Percentiles rank a stretch among this genome's conserved stretches.
These are phyloP conservation scores for Fusarium udum DNA, from an alignment of 2,329 filamentous ascomycete genomes.

Conservation along the genomic window DNA sequence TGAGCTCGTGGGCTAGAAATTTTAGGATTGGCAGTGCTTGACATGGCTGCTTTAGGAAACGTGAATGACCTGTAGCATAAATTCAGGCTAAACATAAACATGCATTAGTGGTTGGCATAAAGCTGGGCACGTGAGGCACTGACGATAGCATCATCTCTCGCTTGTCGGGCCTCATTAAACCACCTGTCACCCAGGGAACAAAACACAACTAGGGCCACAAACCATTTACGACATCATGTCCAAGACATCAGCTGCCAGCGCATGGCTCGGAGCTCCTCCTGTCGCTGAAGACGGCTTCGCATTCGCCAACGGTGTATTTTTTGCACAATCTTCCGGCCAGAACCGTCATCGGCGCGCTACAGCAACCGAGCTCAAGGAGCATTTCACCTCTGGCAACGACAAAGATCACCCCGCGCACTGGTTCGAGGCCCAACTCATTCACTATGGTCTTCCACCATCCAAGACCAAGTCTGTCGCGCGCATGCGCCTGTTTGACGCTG, in stretches of 20 bases:
- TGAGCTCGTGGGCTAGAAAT: not conserved
- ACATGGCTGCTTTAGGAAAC: not conserved
- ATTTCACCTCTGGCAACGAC: constrained; percentile 54
- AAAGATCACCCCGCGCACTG: constrained; percentile 66
- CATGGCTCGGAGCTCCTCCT: constrained; percentile 29
- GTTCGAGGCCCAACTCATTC: constrained; percentile 70
- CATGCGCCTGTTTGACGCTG: constrained; percentile 66
- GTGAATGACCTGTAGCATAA: not conserved
- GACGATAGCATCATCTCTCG: not conserved
- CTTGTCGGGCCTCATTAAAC: not conserved
- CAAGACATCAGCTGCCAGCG: not conserved
- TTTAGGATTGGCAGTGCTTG: not conserved
- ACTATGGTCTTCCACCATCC: constrained; percentile 67
- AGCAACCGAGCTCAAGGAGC: constrained; percentile 54
- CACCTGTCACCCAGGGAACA: not conserved
- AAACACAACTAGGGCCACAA: no score
- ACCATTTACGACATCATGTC: not conserved
- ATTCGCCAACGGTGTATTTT: constrained; percentile 55
- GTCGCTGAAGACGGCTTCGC: constrained; percentile 52
- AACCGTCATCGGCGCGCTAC: constrained; percentile 59
- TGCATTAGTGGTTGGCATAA: not conserved
- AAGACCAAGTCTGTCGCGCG: constrained; percentile 68
- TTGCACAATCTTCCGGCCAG: constrained; percentile 53
- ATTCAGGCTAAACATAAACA: not conserved
- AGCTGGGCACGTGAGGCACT: not conserved